Conservation (phyloP, 768 basidiomycete species). For the Fomitopsis serialis region DNA sequence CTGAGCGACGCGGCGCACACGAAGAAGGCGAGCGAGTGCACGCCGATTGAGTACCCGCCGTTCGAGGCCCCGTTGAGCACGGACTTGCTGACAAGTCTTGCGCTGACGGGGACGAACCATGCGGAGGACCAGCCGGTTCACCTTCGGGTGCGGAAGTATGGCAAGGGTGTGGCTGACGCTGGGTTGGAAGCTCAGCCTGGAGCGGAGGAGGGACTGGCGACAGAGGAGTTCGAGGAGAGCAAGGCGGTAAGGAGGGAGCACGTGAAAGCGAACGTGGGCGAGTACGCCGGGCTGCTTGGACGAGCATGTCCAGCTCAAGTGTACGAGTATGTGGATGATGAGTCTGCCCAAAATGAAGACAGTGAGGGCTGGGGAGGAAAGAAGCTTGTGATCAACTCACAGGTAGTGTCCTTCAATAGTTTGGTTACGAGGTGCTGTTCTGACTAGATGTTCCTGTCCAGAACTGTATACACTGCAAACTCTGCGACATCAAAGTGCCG, state of each 20-base stretch:
- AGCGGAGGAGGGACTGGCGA: slow-evolving; percentile 14
- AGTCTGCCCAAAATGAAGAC: slow-evolving; percentile 32
- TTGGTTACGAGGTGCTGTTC: too few species aligned
- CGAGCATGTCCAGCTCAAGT: slow-evolving; percentile 92
- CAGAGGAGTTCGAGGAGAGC: slow-evolving; percentile 34
- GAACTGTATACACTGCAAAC: slow-evolving; percentile 93
- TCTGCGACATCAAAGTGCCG: slow-evolving; percentile 95
- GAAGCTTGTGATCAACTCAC: slow-evolving; percentile 93
- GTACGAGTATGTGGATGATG: slow-evolving; percentile 90
- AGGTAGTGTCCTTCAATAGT: too few species aligned
- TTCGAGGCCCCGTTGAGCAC: slow-evolving; percentile 89
- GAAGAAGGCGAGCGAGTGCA: slow-evolving; percentile 53
- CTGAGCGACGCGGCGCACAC: slow-evolving; percentile 69
- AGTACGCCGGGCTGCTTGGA: slow-evolving; percentile 86
- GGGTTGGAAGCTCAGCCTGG: slow-evolving; percentile 21
- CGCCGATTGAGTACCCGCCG: slow-evolving; percentile 80
- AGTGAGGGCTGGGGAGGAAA: slow-evolving; percentile 70
- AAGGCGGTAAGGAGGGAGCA: slow-evolving; percentile 50
- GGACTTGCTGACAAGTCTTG: slow-evolving; percentile 85
- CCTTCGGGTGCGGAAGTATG: slow-evolving; percentile 54
- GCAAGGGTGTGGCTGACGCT: slow-evolving; percentile 22
- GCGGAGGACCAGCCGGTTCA: slow-evolving; percentile 96
- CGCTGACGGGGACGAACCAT: slow-evolving; percentile 92
- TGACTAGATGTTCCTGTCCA: slow-evolving; percentile 34
- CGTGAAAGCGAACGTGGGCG: slow-evolving; percentile 65